A percentile compares a stretch with the other conserved stretches of the same genome.
Conservation (phyloP, 306 rosid species). For the Comarum palustre region DNA sequence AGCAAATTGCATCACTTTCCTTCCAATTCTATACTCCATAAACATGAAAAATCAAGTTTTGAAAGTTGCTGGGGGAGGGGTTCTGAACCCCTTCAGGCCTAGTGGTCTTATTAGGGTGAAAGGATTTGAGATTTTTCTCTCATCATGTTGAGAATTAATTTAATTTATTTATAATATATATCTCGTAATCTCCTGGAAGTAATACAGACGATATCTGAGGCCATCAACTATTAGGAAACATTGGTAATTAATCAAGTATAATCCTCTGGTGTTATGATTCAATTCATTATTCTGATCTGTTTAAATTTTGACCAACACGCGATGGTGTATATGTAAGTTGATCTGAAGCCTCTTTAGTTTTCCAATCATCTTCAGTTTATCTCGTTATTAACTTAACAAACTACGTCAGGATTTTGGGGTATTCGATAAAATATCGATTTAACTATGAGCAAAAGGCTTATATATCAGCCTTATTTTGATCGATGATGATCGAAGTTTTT, state of each 20-base stretch:
- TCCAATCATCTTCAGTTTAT: neutral
- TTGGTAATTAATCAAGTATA: neutral
- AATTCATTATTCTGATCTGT: neutral
- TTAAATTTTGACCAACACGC: neutral
- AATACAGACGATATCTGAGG: neutral
- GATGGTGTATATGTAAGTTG: neutral
- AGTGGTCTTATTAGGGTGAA: slow-evolving; percentile 6
- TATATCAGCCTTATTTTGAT: neutral
- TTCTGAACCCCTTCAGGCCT: no score
- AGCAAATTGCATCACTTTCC: no score
- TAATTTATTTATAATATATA: neutral
- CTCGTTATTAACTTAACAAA: neutral
- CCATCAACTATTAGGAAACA: neutral
- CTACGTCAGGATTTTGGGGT: neutral
- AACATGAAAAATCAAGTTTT: no score
- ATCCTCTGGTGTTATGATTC: slow-evolving; percentile 2
- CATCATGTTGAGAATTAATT: slow-evolving; percentile 9
- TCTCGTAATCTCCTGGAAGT: neutral
- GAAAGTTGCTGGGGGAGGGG: no score
- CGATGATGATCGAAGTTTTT: neutral
- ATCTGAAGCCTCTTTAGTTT: neutral
- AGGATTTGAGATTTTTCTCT: slow-evolving; percentile 20
- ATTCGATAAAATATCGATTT: neutral
- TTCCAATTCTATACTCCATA: no score
- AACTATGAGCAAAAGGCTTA: neutral